These are phyloP conservation scores for Amphibolis antarctica DNA, from an alignment of 106 monocot genomes.

Conservation along the genomic window DNA sequence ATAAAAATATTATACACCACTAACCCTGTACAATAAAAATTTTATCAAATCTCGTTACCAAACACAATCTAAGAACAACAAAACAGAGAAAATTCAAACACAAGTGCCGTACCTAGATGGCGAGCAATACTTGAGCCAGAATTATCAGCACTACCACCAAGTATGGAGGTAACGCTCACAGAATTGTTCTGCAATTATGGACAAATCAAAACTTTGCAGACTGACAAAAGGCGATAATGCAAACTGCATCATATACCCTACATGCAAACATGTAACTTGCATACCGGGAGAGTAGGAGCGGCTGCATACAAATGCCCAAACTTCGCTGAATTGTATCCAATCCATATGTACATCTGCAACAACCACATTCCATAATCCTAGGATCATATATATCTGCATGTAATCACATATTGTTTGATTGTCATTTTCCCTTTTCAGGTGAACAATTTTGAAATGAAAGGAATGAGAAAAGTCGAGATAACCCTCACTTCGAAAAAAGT, in stretches of 20 bases:
- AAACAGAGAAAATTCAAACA: neutral
- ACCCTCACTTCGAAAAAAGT: no score
- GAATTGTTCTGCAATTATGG: slow-evolving; percentile 27
- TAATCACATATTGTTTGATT: no score
- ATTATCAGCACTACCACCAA: slow-evolving; percentile 48
- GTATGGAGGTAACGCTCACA: slow-evolving; percentile 45
- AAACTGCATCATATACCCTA: neutral
- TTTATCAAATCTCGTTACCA: no score
- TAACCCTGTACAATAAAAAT: no score
- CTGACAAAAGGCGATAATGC: neutral
- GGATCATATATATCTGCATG: no score
- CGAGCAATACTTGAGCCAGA: slow-evolving; percentile 57
- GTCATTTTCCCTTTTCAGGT: no score
- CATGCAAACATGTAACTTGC: neutral
- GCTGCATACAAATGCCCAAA: slow-evolving; percentile 65
- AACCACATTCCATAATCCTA: neutral
- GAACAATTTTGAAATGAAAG: no score
- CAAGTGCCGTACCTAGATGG: slow-evolving; percentile 28
- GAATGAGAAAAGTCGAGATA: no score
- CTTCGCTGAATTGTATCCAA: slow-evolving; percentile 64
- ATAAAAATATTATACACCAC: no score
- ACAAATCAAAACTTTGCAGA: neutral
- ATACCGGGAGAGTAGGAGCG: slow-evolving; percentile 47
- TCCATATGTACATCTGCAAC: slow-evolving; percentile 55
- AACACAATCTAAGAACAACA: neutral